Percentiles rank a stretch among this genome's conserved stretches.
These are phyloP conservation scores for Strigomonas culicis DNA, from an alignment of 208 protist genomes.

Conservation along the genomic window DNA sequence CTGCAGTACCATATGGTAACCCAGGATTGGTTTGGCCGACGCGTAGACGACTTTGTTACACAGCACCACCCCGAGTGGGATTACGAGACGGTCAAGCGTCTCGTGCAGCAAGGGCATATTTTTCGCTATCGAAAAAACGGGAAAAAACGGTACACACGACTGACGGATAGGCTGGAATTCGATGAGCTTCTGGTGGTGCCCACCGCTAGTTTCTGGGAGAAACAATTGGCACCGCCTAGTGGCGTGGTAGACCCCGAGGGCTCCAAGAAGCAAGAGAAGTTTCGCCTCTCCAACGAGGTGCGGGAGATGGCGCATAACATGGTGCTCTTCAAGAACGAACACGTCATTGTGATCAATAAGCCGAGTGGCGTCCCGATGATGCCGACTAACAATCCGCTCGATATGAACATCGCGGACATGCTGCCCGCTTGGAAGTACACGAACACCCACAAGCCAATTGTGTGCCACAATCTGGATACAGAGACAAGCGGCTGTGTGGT, in stretches of 20 bases:
- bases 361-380: slow-evolving; percentile 89
- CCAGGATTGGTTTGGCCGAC: slow-evolving; percentile 85
- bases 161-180: slow-evolving; percentile 86
- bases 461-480: slow-evolving; percentile 88
- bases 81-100: slow-evolving; percentile 69
- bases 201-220: slow-evolving; percentile 54
- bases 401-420: slow-evolving; percentile 87
- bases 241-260: neutral
- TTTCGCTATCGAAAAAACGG: slow-evolving; percentile 87
- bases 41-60: slow-evolving; percentile 78
- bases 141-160: slow-evolving; percentile 78
- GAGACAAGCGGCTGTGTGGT: slow-evolving; percentile 92
- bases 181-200: slow-evolving; percentile 88
- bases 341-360: slow-evolving; percentile 94
- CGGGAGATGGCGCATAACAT: slow-evolving; percentile 83
- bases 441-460: slow-evolving; percentile 61
- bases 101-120: slow-evolving; percentile 87
- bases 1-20: slow-evolving; percentile 86
- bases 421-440: slow-evolving; percentile 89
- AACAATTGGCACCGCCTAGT: slow-evolving; percentile 48
- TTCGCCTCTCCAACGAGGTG: slow-evolving; percentile 63
- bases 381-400: slow-evolving; percentile 72
- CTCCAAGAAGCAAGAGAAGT: slow-evolving; percentile 8
- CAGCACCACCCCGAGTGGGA: slow-evolving; percentile 87
- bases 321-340: slow-evolving; percentile 94